Evolutionary conservation across 2,329 filamentous ascomycete genomes (phyloP).

Genomic region (Aureobasidium musti): DNA sequence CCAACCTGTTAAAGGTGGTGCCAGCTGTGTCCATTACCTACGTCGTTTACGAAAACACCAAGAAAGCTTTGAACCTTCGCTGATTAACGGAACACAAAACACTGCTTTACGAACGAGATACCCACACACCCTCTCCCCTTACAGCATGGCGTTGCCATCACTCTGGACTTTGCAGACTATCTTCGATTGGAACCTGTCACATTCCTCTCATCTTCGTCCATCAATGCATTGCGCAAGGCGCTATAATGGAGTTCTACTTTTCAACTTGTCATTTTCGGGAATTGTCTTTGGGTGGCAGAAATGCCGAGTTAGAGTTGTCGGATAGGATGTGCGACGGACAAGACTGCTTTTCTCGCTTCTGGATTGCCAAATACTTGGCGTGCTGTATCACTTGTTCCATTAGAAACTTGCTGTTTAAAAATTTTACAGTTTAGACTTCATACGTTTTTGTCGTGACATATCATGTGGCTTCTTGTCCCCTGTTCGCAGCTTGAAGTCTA

Average conservation of each 20-base stretch:
- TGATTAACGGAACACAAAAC: conserved; percentile 26
- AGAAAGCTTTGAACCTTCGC: conserved; percentile 61
- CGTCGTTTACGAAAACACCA: conserved; percentile 89
- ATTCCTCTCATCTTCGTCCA: neutral
- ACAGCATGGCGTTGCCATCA: conserved; percentile 7
- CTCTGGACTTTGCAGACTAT: neutral
- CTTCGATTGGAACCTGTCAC: conserved; percentile 2
- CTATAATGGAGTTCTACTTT: conserved; percentile 17
- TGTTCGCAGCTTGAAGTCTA: neutral
- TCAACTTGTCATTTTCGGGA: neutral
- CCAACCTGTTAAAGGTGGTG: conserved; percentile 93
- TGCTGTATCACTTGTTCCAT: conserved; percentile 14
- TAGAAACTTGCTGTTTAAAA: neutral
- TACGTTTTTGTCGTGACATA: neutral
- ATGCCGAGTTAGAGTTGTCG: neutral
- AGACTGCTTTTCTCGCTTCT: neutral
- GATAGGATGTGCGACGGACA: conserved; percentile 9
- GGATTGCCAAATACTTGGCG: conserved; percentile 7
- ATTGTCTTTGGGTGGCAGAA: conserved; percentile 1
- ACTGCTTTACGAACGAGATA: conserved; percentile 25
- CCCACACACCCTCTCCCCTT: conserved; percentile 21
- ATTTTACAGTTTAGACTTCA: conserved; percentile 5
- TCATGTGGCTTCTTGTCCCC: no score
- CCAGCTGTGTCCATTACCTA: conserved; percentile 92
- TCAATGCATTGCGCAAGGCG: conserved; percentile 28